phyloP scores from a whole-genome alignment of 164 flowering plant genomes.

The Stephania japonica region DNA sequence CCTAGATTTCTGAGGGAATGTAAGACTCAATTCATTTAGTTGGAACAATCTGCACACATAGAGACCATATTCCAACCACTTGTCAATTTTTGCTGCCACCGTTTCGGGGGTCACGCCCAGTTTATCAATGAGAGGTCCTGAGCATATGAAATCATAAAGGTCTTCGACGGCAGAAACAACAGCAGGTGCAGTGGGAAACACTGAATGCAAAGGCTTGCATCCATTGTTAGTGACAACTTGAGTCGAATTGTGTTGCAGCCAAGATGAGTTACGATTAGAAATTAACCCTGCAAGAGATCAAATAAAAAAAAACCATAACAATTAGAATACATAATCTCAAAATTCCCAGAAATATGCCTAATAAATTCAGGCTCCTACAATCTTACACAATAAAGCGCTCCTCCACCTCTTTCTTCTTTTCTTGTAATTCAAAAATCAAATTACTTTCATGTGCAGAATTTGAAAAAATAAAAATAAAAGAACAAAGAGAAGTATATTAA shows the following conservation, averaged over 20 bases:
- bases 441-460: not conserved
- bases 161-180: constrained; percentile 66
- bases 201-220: constrained; percentile 33
- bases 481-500: not conserved
- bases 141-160: constrained; percentile 72
- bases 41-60: constrained; percentile 58
- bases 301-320: not conserved
- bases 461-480: not conserved
- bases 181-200: constrained; percentile 43
- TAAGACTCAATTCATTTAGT: constrained; percentile 55
- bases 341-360: not conserved
- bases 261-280: constrained; percentile 32
- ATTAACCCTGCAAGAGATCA: constrained; percentile 15
- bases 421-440: not conserved
- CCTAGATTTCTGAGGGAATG: constrained; percentile 64
- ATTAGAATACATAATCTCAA: not conserved
- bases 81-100: constrained; percentile 64
- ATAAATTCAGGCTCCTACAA: not conserved
- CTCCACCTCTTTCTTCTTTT: not conserved
- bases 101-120: constrained; percentile 48
- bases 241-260: constrained; percentile 43
- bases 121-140: constrained; percentile 69
- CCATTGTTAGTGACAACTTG: constrained; percentile 12
- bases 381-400: not conserved
- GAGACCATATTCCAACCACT: constrained; percentile 63